These are phyloP conservation scores for Candida albicans DNA, from an alignment of 1,139 yeast genomes.

Conservation along the genomic window DNA sequence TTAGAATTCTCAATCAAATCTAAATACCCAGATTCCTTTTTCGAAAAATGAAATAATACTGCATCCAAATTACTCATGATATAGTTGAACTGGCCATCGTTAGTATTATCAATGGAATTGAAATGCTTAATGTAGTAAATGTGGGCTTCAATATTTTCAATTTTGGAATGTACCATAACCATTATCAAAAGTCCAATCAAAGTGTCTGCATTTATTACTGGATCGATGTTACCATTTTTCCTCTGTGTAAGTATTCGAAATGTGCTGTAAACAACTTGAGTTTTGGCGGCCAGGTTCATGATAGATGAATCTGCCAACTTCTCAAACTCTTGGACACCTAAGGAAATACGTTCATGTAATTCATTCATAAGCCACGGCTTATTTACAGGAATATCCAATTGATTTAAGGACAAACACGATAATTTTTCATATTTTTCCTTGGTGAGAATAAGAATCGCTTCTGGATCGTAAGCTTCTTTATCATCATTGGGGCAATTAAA, in stretches of 20 bases:
- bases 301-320: conserved; percentile 46
- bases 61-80: conserved; percentile 80
- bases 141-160: conserved; percentile 62
- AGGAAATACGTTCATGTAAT: conserved; percentile 48
- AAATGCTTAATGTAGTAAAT: conserved; percentile 65
- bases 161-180: conserved; percentile 65
- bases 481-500: conserved; percentile 34
- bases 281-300: conserved; percentile 54
- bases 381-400: conserved; percentile 59
- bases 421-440: conserved; percentile 41
- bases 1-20: conserved; percentile 46
- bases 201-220: conserved; percentile 75
- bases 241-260: conserved; percentile 49
- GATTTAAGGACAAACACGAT: conserved; percentile 63
- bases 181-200: conserved; percentile 70
- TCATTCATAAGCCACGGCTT: conserved; percentile 41
- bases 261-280: conserved; percentile 52
- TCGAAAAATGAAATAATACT: conserved; percentile 62
- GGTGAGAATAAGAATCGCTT: conserved; percentile 33
- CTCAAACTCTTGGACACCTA: conserved; percentile 57
- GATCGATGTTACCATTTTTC: conserved; percentile 14
- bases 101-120: conserved; percentile 31
- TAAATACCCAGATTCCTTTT: conserved; percentile 32
- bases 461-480: conserved; percentile 27
- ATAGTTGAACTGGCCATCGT: conserved; percentile 42